phyloP scores from a whole-genome alignment of 2,329 filamentous ascomycete species.

The Shiraia sp. region DNA sequence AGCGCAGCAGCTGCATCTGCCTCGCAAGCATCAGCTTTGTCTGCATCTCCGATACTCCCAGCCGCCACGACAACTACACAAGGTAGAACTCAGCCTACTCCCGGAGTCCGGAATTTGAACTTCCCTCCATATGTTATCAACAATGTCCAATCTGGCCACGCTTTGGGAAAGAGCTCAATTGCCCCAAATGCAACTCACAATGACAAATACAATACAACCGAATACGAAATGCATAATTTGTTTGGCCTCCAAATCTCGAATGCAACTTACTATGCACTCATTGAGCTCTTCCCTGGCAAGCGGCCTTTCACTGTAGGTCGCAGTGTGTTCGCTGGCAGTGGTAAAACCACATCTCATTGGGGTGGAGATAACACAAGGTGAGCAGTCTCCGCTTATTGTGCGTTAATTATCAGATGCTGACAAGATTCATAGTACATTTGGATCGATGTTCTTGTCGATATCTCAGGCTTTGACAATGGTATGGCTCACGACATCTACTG shows the following conservation, averaged over 20 bases:
- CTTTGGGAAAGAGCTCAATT: slow-evolving; percentile 63
- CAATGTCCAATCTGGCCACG: slow-evolving; percentile 70
- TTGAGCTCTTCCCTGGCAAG: slow-evolving; percentile 58
- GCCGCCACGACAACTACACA: slow-evolving; percentile 47
- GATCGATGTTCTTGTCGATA: slow-evolving; percentile 69
- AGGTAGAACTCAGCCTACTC: slow-evolving; percentile 61
- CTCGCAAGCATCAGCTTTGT: slow-evolving; percentile 52
- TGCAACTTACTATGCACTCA: slow-evolving; percentile 62
- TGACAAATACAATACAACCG: slow-evolving; percentile 58
- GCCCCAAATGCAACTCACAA: slow-evolving; percentile 75
- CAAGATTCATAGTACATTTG: too few species aligned
- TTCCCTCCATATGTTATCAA: slow-evolving; percentile 76
- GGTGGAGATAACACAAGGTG: slow-evolving; percentile 68
- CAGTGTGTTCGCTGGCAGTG: slow-evolving; percentile 17
- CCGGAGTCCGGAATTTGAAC: slow-evolving; percentile 66
- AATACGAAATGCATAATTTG: slow-evolving; percentile 82
- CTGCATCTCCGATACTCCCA: slow-evolving; percentile 26
- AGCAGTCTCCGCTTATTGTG: slow-evolving; percentile 57
- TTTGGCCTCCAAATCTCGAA: slow-evolving; percentile 42
- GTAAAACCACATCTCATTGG: slow-evolving; percentile 54
- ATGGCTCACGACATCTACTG: slow-evolving; percentile 9
- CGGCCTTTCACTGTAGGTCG: slow-evolving; percentile 15
- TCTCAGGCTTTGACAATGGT: slow-evolving; percentile 73
- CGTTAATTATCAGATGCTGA: too few species aligned
- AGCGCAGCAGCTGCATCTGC: slow-evolving; percentile 57